Evolutionary conservation across 2,329 filamentous ascomycete genomes (phyloP).

Genomic region (Lasiodiplodia sp.): DNA sequence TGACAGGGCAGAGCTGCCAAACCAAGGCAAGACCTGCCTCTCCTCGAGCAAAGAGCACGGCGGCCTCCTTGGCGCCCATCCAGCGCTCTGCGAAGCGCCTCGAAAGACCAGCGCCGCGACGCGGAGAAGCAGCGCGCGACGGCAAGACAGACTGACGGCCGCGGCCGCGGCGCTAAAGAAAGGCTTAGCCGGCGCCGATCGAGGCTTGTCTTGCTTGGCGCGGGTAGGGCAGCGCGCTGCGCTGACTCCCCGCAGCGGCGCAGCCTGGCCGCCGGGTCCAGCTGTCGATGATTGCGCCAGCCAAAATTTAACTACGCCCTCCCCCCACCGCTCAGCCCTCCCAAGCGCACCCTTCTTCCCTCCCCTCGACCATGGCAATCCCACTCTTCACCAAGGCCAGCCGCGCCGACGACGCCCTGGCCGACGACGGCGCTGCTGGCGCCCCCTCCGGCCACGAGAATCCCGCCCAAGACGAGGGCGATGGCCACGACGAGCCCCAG

Average conservation of each 20-base stretch:
- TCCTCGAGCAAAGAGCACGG: neutral
- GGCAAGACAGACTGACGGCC: neutral
- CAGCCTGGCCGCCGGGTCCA: slow-evolving; percentile 17
- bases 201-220: slow-evolving; percentile 23
- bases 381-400: neutral
- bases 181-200: slow-evolving; percentile 23
- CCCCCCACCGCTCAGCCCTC: neutral
- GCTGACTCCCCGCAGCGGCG: slow-evolving; percentile 24
- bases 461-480: neutral
- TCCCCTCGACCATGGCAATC: slow-evolving; percentile 6
- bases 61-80: slow-evolving; percentile 1
- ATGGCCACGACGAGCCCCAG: slow-evolving; percentile 53
- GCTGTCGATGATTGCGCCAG: slow-evolving; percentile 8
- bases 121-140: neutral
- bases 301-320: slow-evolving; percentile 8
- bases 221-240: neutral
- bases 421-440: slow-evolving; percentile 10
- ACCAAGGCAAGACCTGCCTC: slow-evolving; percentile 19
- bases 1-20: slow-evolving; percentile 15
- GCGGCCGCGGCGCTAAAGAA: neutral
- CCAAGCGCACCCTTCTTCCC: neutral
- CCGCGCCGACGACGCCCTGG: slow-evolving; percentile 6
- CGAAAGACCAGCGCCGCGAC: neutral
- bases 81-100: neutral
- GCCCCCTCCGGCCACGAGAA: slow-evolving; percentile 13